Base-by-base conservation (phyloP, 2,329 filamentous ascomycete genomes). In the Paracorniculantispora psalliotae region DNA sequence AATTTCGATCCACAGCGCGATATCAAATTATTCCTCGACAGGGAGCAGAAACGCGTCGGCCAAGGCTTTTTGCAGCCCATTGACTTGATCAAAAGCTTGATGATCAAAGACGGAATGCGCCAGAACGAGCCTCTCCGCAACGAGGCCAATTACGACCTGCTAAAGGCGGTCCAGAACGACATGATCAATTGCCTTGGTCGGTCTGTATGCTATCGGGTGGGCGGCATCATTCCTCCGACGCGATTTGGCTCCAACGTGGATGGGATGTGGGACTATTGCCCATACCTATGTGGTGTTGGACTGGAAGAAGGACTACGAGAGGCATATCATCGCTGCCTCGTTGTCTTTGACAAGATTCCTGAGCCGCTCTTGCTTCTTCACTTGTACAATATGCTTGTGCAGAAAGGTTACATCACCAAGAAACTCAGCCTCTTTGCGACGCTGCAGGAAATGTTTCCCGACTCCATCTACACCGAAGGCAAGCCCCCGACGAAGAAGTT, bases 231-330 rank as follows among this genome's bases (percentile, higher is more conserved):
- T 33, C 70, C 74, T 0, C 70, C 70, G 2, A 79, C 77, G 2
- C 73, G 73, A 0, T 80, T 81, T 62, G 64, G 67, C 15, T 70
- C 69, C 2, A 71, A 76, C 60, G 6, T 71, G 0, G 79, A 81
- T 50, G 77, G 77, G 0, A 67, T 81, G 1, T 81, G 75, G 72
- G 73, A 77, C 19, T 79, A 77, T 57, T 81, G 76, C 3, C 79
- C 79, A 0, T 80, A 74, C 39, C 69, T 80, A 2, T 81, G 78
- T 39, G 79, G 77, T 17, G 71, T 72, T 12, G 76, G 77, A 0
- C 67, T 81, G 7, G 66, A 71, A 50, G 78, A 81, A 61, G 75
- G 67, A 1, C 69, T 82, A 0, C 72, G 78, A 33, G 53, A 77
- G 19, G 62, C 69, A 0, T 79, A 77, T 59, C 61, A 63, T 2